Conservation (phyloP, 495 filamentous ascomycete genomes). For the Penicillium simplicissimum region DNA sequence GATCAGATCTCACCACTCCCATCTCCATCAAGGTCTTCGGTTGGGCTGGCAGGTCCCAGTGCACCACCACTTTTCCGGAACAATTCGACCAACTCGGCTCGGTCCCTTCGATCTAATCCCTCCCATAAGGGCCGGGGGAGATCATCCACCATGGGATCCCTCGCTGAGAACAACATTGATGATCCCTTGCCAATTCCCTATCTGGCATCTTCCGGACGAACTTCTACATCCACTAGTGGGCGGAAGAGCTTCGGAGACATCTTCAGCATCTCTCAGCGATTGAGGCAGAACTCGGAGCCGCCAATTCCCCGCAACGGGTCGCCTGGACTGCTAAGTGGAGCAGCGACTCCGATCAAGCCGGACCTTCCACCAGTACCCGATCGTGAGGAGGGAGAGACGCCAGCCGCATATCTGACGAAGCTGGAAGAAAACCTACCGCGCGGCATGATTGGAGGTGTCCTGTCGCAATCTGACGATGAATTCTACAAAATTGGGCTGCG, state of each 20-base stretch:
- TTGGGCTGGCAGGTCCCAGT: constrained; percentile 43
- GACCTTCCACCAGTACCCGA: constrained; percentile 71
- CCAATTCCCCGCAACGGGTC: constrained; percentile 62
- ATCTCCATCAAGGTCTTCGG: constrained; percentile 56
- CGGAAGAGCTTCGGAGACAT: constrained; percentile 89
- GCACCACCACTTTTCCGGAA: constrained; percentile 52
- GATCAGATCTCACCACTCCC: constrained; percentile 53
- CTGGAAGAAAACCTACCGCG: constrained; percentile 76
- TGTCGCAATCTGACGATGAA: constrained; percentile 79
- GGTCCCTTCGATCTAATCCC: constrained; percentile 74
- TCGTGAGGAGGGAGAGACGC: constrained; percentile 83
- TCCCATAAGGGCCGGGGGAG: constrained; percentile 62
- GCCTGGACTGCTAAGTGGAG: constrained; percentile 45
- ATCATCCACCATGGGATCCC: constrained; percentile 88
- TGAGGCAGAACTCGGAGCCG: constrained; percentile 76
- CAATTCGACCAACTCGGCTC: constrained; percentile 65
- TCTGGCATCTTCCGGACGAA: constrained; percentile 61
- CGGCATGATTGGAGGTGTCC: constrained; percentile 74
- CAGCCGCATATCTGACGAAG: constrained; percentile 81
- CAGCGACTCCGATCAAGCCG: constrained; percentile 67
- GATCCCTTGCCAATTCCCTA: constrained; percentile 60
- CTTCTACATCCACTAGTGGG: constrained; percentile 79
- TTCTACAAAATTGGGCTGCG: constrained; percentile 82
- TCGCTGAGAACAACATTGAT: constrained; percentile 51
- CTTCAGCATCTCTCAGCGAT: constrained; percentile 68